phyloP scores from a whole-genome alignment of 306 rosid species.

The Carpinus viminea region DNA sequence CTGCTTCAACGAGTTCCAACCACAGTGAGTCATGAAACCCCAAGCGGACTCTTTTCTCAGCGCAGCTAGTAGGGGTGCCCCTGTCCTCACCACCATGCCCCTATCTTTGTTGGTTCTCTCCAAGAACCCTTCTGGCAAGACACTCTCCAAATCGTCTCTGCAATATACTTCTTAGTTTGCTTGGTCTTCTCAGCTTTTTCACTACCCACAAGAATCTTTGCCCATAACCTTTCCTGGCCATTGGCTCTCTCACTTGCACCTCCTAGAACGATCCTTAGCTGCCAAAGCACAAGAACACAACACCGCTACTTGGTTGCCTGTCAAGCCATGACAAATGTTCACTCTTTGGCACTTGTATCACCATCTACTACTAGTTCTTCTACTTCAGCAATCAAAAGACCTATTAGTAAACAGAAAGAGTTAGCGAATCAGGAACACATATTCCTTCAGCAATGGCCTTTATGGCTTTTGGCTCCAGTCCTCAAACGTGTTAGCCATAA shows the following conservation, averaged over 20 bases:
- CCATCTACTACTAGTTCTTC: too few species aligned
- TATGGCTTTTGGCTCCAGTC: too few species aligned
- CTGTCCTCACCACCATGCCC: slow-evolving; percentile 47
- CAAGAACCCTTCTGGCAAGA: neutral
- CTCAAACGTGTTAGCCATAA: too few species aligned
- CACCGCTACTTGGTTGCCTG: slow-evolving; percentile 24
- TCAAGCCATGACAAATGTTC: slow-evolving; percentile 34
- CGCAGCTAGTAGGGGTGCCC: slow-evolving; percentile 57
- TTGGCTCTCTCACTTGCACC: slow-evolving; percentile 21
- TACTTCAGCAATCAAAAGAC: too few species aligned
- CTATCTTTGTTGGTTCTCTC: slow-evolving; percentile 36
- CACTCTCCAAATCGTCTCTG: neutral
- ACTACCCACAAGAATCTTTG: slow-evolving; percentile 39
- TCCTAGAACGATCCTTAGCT: slow-evolving; percentile 27
- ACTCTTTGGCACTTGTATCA: too few species aligned
- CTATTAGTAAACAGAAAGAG: too few species aligned
- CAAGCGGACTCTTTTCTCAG: slow-evolving; percentile 55
- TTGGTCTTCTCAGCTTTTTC: slow-evolving; percentile 9
- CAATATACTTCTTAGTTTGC: too few species aligned
- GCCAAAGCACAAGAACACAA: slow-evolving; percentile 34
- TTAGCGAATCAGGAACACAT: too few species aligned
- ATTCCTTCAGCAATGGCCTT: too few species aligned
- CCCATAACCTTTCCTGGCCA: slow-evolving; percentile 30
- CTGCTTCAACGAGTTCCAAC: slow-evolving; percentile 71
- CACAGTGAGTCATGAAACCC: slow-evolving; percentile 63